A percentile compares a stretch with the other conserved stretches of the same genome.
These are phyloP conservation scores for Endoconidiophora polonica DNA, from an alignment of 2,329 filamentous ascomycete species.

Conservation along the genomic window DNA sequence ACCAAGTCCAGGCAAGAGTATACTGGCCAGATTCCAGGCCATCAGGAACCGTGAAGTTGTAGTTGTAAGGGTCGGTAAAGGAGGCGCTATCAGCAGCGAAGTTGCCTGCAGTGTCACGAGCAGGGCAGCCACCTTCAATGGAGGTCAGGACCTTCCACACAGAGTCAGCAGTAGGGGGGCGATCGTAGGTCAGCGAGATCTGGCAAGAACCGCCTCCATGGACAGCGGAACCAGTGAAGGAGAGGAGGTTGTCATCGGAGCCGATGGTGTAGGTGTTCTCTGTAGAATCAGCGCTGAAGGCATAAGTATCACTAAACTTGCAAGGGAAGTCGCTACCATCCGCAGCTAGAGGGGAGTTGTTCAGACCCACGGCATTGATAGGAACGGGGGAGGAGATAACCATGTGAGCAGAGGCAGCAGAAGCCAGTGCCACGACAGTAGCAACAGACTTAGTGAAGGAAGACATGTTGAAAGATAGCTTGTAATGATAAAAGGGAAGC, in stretches of 20 bases:
- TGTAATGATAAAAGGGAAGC: neutral
- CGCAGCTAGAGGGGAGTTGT: conserved; percentile 47
- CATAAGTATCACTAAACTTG: conserved; percentile 38
- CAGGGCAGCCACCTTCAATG: conserved; percentile 71
- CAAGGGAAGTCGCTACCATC: conserved; percentile 64
- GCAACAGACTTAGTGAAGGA: conserved; percentile 25
- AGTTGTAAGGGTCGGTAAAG: conserved; percentile 34
- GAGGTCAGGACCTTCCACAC: conserved; percentile 83
- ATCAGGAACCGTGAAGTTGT: conserved; percentile 54
- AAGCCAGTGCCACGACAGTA: conserved; percentile 37
- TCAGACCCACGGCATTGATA: conserved; percentile 26
- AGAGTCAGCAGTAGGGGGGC: conserved; percentile 44
- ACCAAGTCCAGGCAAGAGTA: conserved; percentile 83
- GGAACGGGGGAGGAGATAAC: conserved; percentile 52
- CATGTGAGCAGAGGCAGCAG: conserved; percentile 57
- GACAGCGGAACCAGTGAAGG: conserved; percentile 54
- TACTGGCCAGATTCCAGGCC: conserved; percentile 60
- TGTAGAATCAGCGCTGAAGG: neutral
- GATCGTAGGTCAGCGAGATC: conserved; percentile 67
- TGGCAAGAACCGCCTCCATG: conserved; percentile 94
- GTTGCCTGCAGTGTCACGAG: conserved; percentile 40
- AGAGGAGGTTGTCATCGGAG: conserved; percentile 36
- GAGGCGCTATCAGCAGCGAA: conserved; percentile 28
- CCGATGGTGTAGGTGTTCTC: conserved; percentile 50
- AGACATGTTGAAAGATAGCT: conserved; percentile 2